Evolutionary conservation across 306 rosid species (phyloP).

Genomic region (Luffa acutangula): DNA sequence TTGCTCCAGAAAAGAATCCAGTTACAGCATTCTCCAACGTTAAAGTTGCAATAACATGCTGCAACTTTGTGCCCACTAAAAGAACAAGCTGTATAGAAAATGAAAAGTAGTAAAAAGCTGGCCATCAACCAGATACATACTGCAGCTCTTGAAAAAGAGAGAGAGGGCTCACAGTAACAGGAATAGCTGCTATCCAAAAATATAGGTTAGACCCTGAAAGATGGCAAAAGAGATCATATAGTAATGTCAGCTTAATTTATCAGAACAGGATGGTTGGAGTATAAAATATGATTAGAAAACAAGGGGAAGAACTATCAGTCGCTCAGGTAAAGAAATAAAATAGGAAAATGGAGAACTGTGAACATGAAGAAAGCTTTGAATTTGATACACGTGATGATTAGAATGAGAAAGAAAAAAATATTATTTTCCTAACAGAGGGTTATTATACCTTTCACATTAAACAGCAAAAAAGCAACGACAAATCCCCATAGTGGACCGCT

Average conservation of each 20-base stretch:
- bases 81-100: constrained; percentile 67
- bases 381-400: background rate
- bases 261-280: constrained; percentile 7
- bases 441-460: constrained; percentile 70
- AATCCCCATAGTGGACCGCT: constrained; percentile 96
- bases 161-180: constrained; percentile 54
- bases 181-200: constrained; percentile 95
- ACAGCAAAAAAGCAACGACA: constrained; percentile 89
- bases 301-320: background rate
- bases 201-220: constrained; percentile 85
- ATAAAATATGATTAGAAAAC: background rate
- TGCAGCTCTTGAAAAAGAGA: background rate
- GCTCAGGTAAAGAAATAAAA: background rate
- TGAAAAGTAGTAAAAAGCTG: background rate
- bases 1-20: constrained; percentile 40
- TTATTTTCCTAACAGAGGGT: background rate
- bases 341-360: background rate
- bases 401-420: background rate
- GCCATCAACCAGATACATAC: constrained; percentile 7
- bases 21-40: constrained; percentile 77
- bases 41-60: constrained; percentile 85
- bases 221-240: constrained; percentile 6
- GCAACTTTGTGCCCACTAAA: constrained; percentile 87
- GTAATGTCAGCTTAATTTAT: constrained; percentile 11
- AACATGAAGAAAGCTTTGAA: background rate